Base-by-base conservation (phyloP, 192 early-diverging fungal species). In the Coemansia sp. region DNA sequence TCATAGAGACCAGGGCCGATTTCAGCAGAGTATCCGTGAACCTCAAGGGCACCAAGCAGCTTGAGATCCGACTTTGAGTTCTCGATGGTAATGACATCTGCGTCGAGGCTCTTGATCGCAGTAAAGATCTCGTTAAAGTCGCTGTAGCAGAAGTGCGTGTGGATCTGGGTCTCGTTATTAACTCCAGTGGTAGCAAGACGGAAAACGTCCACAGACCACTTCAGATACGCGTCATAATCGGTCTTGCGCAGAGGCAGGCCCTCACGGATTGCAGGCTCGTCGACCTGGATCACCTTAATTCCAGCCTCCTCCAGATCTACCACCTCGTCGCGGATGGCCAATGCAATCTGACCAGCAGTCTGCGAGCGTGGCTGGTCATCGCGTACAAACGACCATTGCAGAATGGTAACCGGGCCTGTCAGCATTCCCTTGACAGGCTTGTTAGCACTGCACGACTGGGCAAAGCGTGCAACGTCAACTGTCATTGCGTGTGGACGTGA, bases 381-480 rank as follows among this genome's bases (percentile, higher is more conserved):
- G 81, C 96, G 94, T 55, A 97, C 92, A 77, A 98, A 98, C 23
- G 96, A 98, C 96, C 96, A 98, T 82, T 94, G 89, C 69, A 97
- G 88, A 78, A 95, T 96, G 64, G 96, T 98, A 49, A 98, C 90
- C 24, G 96, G 96, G 26, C 96, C 96, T 30, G 96, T 98, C 56
- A 98, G 89, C 96, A 98, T 98, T 71, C 95, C 96, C 88, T 98
- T 98, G 90, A 98, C 89, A 59, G 94, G 93, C 74, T 90, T 89
- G 67, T 52, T 54, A 34, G 67, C 73, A 82, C 94, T 97, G 64
- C 93, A 84, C 38, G 87, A 85, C 84, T 98, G 94, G 51, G 96
- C 92, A 65, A 93, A 97, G 61, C 70, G 77, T 21, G 88, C 87
- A 83, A 88, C 86, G 28, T 86, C 87, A 62, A 97, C 90, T 23